Percentiles rank a stretch among this genome's conserved stretches.
These are phyloP conservation scores for Naganishia liquefaciens DNA, from an alignment of 1,284 basidiomycete species.

Conservation along the genomic window DNA sequence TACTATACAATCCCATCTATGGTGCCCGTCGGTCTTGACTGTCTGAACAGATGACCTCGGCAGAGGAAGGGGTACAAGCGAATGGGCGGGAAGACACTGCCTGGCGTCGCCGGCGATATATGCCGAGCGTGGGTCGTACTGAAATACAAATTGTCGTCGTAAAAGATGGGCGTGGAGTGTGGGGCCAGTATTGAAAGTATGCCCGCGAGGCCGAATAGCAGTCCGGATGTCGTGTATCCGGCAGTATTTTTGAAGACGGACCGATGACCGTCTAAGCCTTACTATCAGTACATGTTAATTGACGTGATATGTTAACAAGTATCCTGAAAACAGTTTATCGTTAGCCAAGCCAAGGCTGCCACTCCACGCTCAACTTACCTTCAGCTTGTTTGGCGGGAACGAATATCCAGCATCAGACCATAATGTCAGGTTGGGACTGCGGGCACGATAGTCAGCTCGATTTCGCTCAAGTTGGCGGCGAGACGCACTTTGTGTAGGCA, in stretches of 20 bases:
- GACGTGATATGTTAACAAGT: constrained; percentile 9
- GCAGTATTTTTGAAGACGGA: neutral
- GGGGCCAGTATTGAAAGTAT: no score
- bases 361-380: constrained; percentile 26
- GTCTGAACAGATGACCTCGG: no score
- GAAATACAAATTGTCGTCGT: constrained; percentile 23
- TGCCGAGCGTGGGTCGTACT: constrained; percentile 12
- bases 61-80: neutral
- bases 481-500: constrained; percentile 44
- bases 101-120: constrained; percentile 1
- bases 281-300: no score
- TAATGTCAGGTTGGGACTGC: constrained; percentile 49
- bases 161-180: neutral
- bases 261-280: neutral
- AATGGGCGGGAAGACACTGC: neutral
- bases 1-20: constrained; percentile 22
- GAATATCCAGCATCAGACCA: constrained; percentile 48
- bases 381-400: constrained; percentile 50
- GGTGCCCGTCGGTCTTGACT: neutral
- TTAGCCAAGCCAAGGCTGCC: neutral
- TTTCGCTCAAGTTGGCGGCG: neutral
- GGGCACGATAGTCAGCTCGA: neutral
- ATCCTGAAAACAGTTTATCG: neutral
- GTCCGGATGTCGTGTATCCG: neutral
- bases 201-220: neutral